Evolutionary conservation across 441 rosid genomes (phyloP), one percentile per base, ranked within the genome.

Genomic region (Cnidoscolus chayamansa): DNA sequence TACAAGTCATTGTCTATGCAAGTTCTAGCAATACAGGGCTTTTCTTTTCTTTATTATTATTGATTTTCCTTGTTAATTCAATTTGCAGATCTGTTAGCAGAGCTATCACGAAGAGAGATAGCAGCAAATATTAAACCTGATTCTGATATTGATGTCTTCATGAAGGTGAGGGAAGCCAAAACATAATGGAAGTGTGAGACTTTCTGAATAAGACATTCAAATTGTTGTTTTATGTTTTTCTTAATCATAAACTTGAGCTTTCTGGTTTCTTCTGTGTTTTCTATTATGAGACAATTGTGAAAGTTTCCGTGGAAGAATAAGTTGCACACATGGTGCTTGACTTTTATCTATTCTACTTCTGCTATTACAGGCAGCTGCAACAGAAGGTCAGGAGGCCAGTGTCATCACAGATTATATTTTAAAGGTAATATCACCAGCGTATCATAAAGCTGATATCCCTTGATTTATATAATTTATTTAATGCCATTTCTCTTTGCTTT

Each of bases 381-480:
- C 81, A 58, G 84, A 85, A 75, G 95, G 90, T 55, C 87, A 86
- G 74, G 91, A 90, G 57, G 76, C 89, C 61, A 85, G 72, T 74
- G 86, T 90, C 47, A 77, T 86, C 61, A 86, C 90, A 20, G 98
- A 91, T 84, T 93, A 91, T 71, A 80, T 85, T 70, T 77, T 89
- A n/a, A 90, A 93, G 83, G 80, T 80, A 70, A 19, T 49, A 53
- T 31, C 17, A 64, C 0, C 32, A 50, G 67, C 47, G 32, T 19
- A 11, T 49, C 40, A 13, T 1, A 11, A 31, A 62, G 9, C 16
- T 25, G n/a, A 7, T 19, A 6, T 31, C 25, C 25, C 25, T 17
- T 43, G 30, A 48, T 32, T 32, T 31, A 31, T 60, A 13, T 32
- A 31, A 31, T 60, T 60, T 35, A 32, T 7, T 55, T 6, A 53